phyloP scores from a whole-genome alignment of 2,329 filamentous ascomycete species.

The Colletotrichum destructivum region DNA sequence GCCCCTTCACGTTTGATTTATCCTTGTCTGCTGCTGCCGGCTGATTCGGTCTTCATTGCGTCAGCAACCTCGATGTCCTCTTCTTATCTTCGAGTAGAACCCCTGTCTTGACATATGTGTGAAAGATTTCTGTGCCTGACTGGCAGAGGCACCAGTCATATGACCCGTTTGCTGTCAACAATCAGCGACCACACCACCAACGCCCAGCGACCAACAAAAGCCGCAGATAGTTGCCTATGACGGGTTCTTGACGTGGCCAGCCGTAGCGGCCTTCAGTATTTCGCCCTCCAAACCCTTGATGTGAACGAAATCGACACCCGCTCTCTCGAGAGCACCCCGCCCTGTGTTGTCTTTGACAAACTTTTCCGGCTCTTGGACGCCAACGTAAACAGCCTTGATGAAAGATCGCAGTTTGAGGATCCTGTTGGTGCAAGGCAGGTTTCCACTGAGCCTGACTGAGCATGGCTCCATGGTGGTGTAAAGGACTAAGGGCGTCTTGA shows the following conservation, averaged over 20 bases:
- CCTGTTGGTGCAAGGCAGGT: slow-evolving; percentile 83
- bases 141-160: background rate
- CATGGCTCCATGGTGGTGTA: slow-evolving; percentile 97
- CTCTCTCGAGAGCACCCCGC: slow-evolving; percentile 76
- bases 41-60: background rate
- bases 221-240: background rate
- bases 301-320: slow-evolving; percentile 81
- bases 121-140: background rate
- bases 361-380: slow-evolving; percentile 89
- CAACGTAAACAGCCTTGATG: slow-evolving; percentile 86
- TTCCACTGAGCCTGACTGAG: slow-evolving; percentile 80
- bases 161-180: background rate
- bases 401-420: slow-evolving; percentile 75
- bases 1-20: background rate
- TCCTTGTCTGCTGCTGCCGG: background rate
- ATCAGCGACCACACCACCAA: too few species aligned
- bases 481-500: slow-evolving; percentile 71
- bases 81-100: background rate
- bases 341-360: slow-evolving; percentile 90
- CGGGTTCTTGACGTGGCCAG: slow-evolving; percentile 73
- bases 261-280: slow-evolving; percentile 86
- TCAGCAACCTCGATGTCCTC: background rate
- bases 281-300: slow-evolving; percentile 83
- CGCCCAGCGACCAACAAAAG: background rate
- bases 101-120: background rate